Evolutionary conservation across 108 stramenopile genomes (phyloP), one percentile per base, ranked within the genome.

Genomic region (Nitzschia sp.): DNA sequence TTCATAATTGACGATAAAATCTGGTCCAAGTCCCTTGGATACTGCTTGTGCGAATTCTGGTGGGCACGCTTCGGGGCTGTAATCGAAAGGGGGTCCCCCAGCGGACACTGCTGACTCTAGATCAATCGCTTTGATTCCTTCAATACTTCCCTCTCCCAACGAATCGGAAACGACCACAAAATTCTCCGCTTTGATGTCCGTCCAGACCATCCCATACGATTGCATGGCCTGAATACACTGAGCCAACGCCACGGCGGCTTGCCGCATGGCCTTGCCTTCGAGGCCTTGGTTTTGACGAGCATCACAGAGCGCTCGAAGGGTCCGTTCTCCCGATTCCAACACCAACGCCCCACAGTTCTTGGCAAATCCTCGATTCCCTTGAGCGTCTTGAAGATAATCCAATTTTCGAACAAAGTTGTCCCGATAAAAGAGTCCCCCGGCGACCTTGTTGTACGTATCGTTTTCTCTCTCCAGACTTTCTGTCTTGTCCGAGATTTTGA

Each of bases 131-230:
- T 85, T 85, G 54, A 82, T 36, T 1, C 67, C 67, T 29, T 35
- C 44, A 4, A 53, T 36, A 28, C 38, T 54, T 35, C 34, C 26
- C 22, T 69, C 41, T 15, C 34, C 57, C 68, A 69, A 56, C 16
- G 55, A 56, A 56, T 58, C 23, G 16, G 56, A 45, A 16, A 54
- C 23, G 15, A 91, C 79, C 0, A 95, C 85, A 61, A 95, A 86
- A 53, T 95, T 95, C 58, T 95, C 94, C 9, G 87, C 82, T 60
- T 95, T 95, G 33, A 92, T 47, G 65, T 95, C 94, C 27, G 91
- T 95, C 86, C 89, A 95, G 13, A 95, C 94, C 58, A 95, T 54
- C 22, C 72, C 55, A 3, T 82, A 76, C 17, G 75, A 58, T 66
- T 92, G 89, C 45, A 92, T 58, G 0, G 79, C 83, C 48, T 91